A percentile compares a stretch with the other conserved stretches of the same genome.
These are phyloP conservation scores for Musa itinerans DNA, from an alignment of 176 grass and related monocot species.

Conservation along the genomic window DNA sequence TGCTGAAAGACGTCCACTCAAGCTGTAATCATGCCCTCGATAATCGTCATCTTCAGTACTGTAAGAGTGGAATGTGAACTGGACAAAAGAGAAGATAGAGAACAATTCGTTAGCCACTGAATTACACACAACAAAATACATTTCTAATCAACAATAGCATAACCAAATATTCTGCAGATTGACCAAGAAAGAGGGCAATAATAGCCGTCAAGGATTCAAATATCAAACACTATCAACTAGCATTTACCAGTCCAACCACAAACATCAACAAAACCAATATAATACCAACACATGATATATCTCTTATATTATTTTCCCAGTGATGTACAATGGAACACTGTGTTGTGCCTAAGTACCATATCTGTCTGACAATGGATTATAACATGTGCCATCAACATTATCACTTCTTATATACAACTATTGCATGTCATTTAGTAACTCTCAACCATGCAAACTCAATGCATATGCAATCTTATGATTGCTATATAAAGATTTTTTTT, in stretches of 20 bases:
- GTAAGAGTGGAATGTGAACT: slow-evolving; percentile 83
- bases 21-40: slow-evolving; percentile 80
- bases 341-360: too few relatives aligned
- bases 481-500: too few relatives aligned
- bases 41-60: slow-evolving; percentile 87
- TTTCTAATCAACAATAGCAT: background rate
- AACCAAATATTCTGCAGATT: background rate
- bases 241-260: background rate
- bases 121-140: background rate
- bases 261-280: background rate
- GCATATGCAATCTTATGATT: too few relatives aligned
- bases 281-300: background rate
- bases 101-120: slow-evolving; percentile 3
- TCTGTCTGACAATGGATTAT: too few relatives aligned
- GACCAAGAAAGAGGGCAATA: background rate
- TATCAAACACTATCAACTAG: background rate
- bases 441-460: too few relatives aligned
- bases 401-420: too few relatives aligned
- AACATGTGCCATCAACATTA: too few relatives aligned
- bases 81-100: slow-evolving; percentile 22
- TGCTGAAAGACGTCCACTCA: slow-evolving; percentile 83
- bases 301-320: too few relatives aligned
- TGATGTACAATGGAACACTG: too few relatives aligned
- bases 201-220: background rate
- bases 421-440: too few relatives aligned